A percentile compares a stretch with the other conserved stretches of the same genome.
phyloP scores from a whole-genome alignment of 805 yeast genomes.

The Sugiyamaella americana region DNA sequence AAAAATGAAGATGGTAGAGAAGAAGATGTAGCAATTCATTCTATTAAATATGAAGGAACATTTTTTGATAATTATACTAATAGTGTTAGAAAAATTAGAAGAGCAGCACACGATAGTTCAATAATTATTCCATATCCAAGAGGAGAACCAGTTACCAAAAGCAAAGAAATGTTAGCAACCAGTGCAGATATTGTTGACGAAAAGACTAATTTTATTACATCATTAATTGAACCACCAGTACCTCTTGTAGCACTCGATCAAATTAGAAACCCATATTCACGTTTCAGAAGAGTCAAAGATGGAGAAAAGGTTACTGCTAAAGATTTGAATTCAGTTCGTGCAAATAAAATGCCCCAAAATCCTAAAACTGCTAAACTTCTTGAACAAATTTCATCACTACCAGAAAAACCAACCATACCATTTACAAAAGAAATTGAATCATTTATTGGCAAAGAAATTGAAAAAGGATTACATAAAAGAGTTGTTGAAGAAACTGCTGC shows the following conservation, averaged over 20 bases:
- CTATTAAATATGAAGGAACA: slow-evolving; percentile 57
- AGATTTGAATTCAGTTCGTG: slow-evolving; percentile 47
- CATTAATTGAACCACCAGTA: slow-evolving; percentile 58
- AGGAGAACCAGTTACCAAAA: slow-evolving; percentile 47
- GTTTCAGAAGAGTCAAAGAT: slow-evolving; percentile 46
- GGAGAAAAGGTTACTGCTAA: slow-evolving; percentile 51
- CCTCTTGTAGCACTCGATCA: slow-evolving; percentile 62
- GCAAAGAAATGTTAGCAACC: slow-evolving; percentile 19
- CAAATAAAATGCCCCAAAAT: slow-evolving; percentile 75
- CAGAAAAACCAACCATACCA: slow-evolving; percentile 30
- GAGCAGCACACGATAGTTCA: slow-evolving; percentile 61
- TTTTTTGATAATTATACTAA: slow-evolving; percentile 72
- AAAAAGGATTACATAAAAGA: slow-evolving; percentile 24
- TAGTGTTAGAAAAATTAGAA: slow-evolving; percentile 68
- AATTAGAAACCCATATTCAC: slow-evolving; percentile 72
- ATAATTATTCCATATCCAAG: slow-evolving; percentile 91
- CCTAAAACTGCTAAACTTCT: slow-evolving; percentile 41
- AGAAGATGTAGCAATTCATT: slow-evolving; percentile 73
- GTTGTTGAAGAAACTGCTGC: slow-evolving; percentile 19
- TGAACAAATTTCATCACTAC: slow-evolving; percentile 26
- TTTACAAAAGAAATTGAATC: slow-evolving; percentile 50
- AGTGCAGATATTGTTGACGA: slow-evolving; percentile 47
- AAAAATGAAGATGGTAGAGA: slow-evolving; percentile 56
- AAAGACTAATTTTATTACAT: slow-evolving; percentile 68
- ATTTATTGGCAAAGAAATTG: slow-evolving; percentile 41